These are phyloP conservation scores for Boletus rubroflammeus DNA, from an alignment of 768 basidiomycete species.

Conservation along the genomic window DNA sequence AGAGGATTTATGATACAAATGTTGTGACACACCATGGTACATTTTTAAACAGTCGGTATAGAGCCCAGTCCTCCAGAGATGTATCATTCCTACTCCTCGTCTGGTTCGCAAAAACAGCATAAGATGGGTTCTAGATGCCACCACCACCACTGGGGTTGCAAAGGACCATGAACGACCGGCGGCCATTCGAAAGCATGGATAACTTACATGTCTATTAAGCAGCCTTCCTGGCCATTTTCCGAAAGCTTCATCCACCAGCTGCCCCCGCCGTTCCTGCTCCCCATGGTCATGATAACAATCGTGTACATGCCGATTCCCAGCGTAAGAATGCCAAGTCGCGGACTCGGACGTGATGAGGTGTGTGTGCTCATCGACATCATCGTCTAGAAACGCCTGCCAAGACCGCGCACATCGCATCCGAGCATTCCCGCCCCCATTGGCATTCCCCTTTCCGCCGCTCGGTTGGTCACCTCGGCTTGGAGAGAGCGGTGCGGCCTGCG, in stretches of 20 bases:
- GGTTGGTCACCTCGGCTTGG: not conserved
- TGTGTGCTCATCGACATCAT: conserved; percentile 36
- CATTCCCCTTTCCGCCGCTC: not conserved
- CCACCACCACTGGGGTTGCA: conserved; percentile 72
- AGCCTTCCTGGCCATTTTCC: conserved; percentile 67
- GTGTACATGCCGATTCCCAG: conserved; percentile 20
- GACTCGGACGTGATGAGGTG: conserved; percentile 34
- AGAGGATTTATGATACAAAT: conserved; percentile 16
- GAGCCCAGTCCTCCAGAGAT: not conserved
- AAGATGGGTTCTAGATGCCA: conserved; percentile 65
- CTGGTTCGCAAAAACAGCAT: conserved; percentile 59
- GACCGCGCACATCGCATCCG: conserved; percentile 8
- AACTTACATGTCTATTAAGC: conserved; percentile 65
- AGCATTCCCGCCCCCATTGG: not conserved
- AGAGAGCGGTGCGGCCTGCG: conserved; percentile 2
- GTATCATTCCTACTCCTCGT: conserved; percentile 43
- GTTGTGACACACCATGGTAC: not conserved
- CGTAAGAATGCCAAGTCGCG: conserved; percentile 19
- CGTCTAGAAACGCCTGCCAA: conserved; percentile 6
- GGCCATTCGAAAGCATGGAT: not conserved
- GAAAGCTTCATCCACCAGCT: conserved; percentile 48
- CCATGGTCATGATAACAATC: conserved; percentile 15
- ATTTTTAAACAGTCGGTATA: not conserved
- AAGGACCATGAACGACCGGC: not conserved
- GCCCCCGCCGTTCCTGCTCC: conserved; percentile 40